Conservation (phyloP, 305 asterid species). For the Fraxinus sp. region DNA sequence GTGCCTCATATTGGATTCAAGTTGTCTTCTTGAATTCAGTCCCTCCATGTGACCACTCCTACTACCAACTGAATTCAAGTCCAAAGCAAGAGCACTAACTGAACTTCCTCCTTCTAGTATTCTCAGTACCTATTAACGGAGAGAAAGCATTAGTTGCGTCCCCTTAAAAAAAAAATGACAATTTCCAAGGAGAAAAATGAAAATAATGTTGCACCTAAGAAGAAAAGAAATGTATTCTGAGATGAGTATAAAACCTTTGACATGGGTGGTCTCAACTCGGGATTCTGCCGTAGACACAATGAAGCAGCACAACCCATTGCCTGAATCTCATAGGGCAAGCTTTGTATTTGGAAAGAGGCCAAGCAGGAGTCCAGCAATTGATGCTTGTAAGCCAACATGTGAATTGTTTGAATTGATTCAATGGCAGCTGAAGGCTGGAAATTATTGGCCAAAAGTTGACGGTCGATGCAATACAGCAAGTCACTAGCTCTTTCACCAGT, state of each 20-base stretch:
- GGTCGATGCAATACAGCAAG: conserved; percentile 50
- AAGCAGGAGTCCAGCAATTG: conserved; percentile 55
- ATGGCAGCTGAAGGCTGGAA: conserved; percentile 39
- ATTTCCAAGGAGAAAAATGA: background rate
- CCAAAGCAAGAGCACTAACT: conserved; percentile 35
- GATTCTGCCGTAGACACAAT: conserved; percentile 72
- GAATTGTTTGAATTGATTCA: conserved; percentile 54
- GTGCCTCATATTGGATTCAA: conserved; percentile 38
- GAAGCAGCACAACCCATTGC: conserved; percentile 74
- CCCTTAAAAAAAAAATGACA: background rate
- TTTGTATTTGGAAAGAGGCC: conserved; percentile 39
- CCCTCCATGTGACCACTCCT: conserved; percentile 60
- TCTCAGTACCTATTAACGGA: conserved; percentile 53
- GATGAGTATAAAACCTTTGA: conserved; percentile 58
- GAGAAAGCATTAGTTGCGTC: background rate
- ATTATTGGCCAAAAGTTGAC: conserved; percentile 45
- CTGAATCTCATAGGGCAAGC: conserved; percentile 59
- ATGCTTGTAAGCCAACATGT: conserved; percentile 46
- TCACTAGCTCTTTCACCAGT: conserved; percentile 57
- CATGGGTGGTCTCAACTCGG: conserved; percentile 75
- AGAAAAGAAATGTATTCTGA: background rate
- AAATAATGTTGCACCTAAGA: background rate
- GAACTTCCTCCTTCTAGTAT: conserved; percentile 62
- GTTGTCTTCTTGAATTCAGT: conserved; percentile 26
- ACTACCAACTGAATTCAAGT: conserved; percentile 47